Percentiles rank a stretch among this genome's conserved stretches.
Evolutionary conservation across 768 basidiomycete species (phyloP).

Genomic region (Collybia nuda): DNA sequence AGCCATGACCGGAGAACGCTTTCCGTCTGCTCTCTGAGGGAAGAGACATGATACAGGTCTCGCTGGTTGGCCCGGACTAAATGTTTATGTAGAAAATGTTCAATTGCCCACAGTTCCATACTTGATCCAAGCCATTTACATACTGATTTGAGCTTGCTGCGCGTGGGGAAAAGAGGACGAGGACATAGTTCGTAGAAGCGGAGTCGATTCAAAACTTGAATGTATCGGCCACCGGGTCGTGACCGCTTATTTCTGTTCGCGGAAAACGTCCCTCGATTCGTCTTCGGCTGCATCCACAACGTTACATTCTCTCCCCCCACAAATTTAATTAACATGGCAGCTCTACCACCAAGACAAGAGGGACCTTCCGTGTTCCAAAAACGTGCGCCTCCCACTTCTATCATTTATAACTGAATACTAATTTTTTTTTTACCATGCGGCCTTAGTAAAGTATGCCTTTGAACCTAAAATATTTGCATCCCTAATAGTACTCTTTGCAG

Average conservation of each 20-base stretch:
- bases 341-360: slow-evolving; percentile 31
- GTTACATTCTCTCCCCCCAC: neutral
- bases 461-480: slow-evolving; percentile 5
- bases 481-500: slow-evolving; percentile 36
- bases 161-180: slow-evolving; percentile 65
- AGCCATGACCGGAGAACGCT: slow-evolving; percentile 75
- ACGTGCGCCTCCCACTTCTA: slow-evolving; percentile 40
- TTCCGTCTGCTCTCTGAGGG: slow-evolving; percentile 74
- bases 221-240: slow-evolving; percentile 5
- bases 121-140: slow-evolving; percentile 19
- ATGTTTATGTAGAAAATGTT: slow-evolving; percentile 5
- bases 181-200: slow-evolving; percentile 11
- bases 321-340: slow-evolving; percentile 15
- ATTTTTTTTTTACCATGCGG: neutral
- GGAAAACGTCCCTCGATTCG: no score
- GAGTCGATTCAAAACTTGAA: neutral
- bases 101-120: slow-evolving; percentile 6
- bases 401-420: no score
- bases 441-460: slow-evolving; percentile 54
- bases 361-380: slow-evolving; percentile 77
- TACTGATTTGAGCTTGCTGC: slow-evolving; percentile 87
- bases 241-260: slow-evolving; percentile 9
- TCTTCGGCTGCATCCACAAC: no score
- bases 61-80: slow-evolving; percentile 84
- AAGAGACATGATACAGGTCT: slow-evolving; percentile 75